These are phyloP conservation scores for Tetrahymena malaccensis DNA, from an alignment of 73 alveolate genomes.

Conservation along the genomic window DNA sequence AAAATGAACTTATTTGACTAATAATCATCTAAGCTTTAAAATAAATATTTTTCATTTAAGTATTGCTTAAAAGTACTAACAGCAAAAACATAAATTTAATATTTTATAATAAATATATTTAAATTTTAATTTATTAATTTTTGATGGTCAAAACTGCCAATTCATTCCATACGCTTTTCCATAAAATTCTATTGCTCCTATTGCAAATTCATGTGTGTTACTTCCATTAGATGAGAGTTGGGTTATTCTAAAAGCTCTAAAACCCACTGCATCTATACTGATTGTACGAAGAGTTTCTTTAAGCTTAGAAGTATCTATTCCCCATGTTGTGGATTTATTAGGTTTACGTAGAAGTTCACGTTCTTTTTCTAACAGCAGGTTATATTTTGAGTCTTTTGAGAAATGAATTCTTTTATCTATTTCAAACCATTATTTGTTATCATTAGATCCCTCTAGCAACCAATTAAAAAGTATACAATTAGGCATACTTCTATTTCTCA, in stretches of 20 bases:
- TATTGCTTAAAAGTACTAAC: no score
- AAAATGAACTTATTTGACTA: no score
- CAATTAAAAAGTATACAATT: not conserved
- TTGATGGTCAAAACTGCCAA: not conserved
- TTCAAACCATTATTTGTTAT: not conserved
- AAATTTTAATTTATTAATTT: not conserved
- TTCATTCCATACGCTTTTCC: not conserved
- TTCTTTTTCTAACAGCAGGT: not conserved
- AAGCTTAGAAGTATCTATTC: not conserved
- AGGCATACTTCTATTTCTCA: not conserved
- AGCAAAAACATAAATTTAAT: not conserved
- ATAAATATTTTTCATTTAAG: no score
- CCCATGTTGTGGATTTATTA: not conserved
- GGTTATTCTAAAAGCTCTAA: not conserved
- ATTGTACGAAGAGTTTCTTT: not conserved
- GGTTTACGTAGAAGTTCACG: not conserved
- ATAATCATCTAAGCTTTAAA: no score
- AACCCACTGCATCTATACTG: not conserved
- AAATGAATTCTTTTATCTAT: not conserved
- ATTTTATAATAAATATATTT: not conserved
- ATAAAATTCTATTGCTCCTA: not conserved
- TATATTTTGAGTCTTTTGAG: not conserved
- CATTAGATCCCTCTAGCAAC: not conserved
- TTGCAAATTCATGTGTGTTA: not conserved
- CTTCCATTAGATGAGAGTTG: not conserved